A percentile compares a stretch with the other conserved stretches of the same genome.
These are phyloP conservation scores for Paracorniculantispora psalliotae DNA, from an alignment of 2,329 filamentous ascomycete genomes.

Conservation along the genomic window DNA sequence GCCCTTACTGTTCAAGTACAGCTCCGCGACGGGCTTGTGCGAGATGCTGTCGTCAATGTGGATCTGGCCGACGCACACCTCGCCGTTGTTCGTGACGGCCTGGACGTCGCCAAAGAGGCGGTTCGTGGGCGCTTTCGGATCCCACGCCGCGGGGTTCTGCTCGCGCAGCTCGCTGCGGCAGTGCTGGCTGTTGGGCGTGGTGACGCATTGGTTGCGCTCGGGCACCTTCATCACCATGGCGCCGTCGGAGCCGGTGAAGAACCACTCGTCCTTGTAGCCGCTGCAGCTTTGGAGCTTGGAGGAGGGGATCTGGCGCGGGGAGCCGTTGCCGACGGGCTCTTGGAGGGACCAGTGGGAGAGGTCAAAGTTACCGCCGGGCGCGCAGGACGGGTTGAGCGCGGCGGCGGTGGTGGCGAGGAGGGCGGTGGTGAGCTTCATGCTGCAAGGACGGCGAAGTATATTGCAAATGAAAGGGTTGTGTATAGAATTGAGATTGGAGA, in stretches of 20 bases:
- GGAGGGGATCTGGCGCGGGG: slow-evolving; percentile 19
- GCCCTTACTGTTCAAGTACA: slow-evolving; percentile 32
- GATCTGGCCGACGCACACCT: slow-evolving; percentile 35
- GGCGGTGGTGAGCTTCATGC: neutral
- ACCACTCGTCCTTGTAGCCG: slow-evolving; percentile 31
- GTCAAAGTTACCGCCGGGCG: slow-evolving; percentile 29
- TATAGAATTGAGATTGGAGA: too few species aligned
- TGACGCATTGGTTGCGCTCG: slow-evolving; percentile 30
- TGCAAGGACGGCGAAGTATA: neutral
- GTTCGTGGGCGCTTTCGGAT: slow-evolving; percentile 27
- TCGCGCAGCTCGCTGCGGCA: slow-evolving; percentile 40
- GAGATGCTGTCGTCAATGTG: slow-evolving; percentile 32
- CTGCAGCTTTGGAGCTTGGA: slow-evolving; percentile 8
- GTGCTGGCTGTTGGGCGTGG: slow-evolving; percentile 34
- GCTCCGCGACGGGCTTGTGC: slow-evolving; percentile 35
- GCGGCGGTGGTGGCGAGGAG: neutral
- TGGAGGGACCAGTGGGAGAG: slow-evolving; percentile 32
- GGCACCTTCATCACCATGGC: slow-evolving; percentile 36
- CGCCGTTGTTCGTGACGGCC: slow-evolving; percentile 26
- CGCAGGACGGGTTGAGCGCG: neutral
- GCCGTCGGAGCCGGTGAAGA: slow-evolving; percentile 30
- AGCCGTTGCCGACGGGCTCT: slow-evolving; percentile 29
- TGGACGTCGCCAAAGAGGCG: slow-evolving; percentile 26
- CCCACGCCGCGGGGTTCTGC: slow-evolving; percentile 25
- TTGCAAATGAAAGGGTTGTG: too few species aligned